A percentile compares a stretch with the other conserved stretches of the same genome.
phyloP scores from a whole-genome alignment of 2,329 filamentous ascomycete genomes.

The Neopestalotiopsis sp. region DNA sequence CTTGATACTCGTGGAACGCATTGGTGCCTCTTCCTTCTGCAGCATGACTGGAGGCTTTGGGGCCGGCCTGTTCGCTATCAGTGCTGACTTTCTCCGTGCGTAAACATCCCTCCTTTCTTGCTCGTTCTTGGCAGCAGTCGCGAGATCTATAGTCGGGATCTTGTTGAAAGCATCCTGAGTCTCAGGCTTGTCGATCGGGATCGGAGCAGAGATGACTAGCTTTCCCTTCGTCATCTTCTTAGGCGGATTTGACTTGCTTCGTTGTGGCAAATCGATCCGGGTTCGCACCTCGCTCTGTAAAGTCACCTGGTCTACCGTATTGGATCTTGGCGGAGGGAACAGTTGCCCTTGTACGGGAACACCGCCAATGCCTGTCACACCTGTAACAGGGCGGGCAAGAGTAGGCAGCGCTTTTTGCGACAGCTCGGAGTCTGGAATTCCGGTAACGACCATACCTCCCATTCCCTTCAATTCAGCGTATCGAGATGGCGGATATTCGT shows the following conservation, averaged over 20 bases:
- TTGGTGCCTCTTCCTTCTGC: conserved; percentile 38
- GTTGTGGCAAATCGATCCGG: conserved; percentile 18
- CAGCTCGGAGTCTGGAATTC: conserved; percentile 39
- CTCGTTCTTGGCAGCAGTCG: conserved; percentile 53
- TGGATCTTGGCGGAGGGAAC: conserved; percentile 45
- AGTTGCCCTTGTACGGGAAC: conserved; percentile 45
- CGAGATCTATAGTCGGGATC: conserved; percentile 52
- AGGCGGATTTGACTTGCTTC: conserved; percentile 26
- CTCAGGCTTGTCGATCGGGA: conserved; percentile 39
- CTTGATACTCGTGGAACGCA: conserved; percentile 41
- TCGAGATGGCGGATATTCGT: conserved; percentile 48
- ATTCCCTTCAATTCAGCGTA: conserved; percentile 54
- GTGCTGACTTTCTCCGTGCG: conserved; percentile 34
- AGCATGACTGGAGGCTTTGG: conserved; percentile 41
- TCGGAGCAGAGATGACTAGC: conserved; percentile 54
- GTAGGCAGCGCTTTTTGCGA: conserved; percentile 36
- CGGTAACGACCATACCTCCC: conserved; percentile 41
- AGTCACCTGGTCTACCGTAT: conserved; percentile 26
- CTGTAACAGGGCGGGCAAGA: conserved; percentile 43
- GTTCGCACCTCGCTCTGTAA: conserved; percentile 22
- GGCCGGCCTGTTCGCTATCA: conserved; percentile 41
- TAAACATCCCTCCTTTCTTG: conserved; percentile 45
- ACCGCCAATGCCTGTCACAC: conserved; percentile 42
- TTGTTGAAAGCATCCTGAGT: conserved; percentile 30
- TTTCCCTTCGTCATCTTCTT: conserved; percentile 40